Base-by-base conservation (phyloP, 176 grass and related monocot genomes). In the Hsuehochloa calcarea region DNA sequence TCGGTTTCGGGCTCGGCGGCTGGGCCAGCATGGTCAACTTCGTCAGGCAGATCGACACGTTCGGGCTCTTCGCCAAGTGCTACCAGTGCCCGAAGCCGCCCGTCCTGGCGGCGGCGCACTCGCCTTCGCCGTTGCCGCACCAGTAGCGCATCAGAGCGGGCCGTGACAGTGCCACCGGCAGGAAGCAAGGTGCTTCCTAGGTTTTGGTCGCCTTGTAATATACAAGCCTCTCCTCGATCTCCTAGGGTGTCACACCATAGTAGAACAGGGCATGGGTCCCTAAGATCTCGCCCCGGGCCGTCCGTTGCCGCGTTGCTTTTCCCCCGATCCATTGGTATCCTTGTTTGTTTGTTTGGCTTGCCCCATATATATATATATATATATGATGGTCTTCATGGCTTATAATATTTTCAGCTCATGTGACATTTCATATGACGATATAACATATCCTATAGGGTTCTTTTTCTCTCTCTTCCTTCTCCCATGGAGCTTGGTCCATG, bases 11-110 rank as follows among this genome's bases (percentile, higher is more conserved):
- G 1, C 85, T 95, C 31, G 93, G 93, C 70, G 93, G 93, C 65
- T 95, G 93, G 93, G 93, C 93, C 50, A 95, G 93, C 86, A 87
- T 92, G 90, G 81, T 83, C 45, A 95, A 95, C 80, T 95, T 95
- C 88, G 4, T 95, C 70, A 81, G 44, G 52, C 93, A 95, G 88
- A 88, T 95, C 82, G 84, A 95, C 90, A 95, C 93, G 75, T 95
- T 95, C 75, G 93, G 93, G 0, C 90, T 95, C 83, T 95, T 95
- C 72, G 90, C 90, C 88, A 95, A 95, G 80, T 95, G 93, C 93
- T 95, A 95, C 80, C 93, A 95, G 65, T 95, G 93, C 72, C 93
- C 90, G 22, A 95, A 95, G 86, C 50, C 92, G 10, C 26, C 79
- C 16, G 44, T 68, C 23, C 46, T 71, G 3, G 26, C n/a, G 5